Evolutionary conservation across 2,329 filamentous ascomycete species (phyloP).

Genomic region (Coniochaeta sp.): DNA sequence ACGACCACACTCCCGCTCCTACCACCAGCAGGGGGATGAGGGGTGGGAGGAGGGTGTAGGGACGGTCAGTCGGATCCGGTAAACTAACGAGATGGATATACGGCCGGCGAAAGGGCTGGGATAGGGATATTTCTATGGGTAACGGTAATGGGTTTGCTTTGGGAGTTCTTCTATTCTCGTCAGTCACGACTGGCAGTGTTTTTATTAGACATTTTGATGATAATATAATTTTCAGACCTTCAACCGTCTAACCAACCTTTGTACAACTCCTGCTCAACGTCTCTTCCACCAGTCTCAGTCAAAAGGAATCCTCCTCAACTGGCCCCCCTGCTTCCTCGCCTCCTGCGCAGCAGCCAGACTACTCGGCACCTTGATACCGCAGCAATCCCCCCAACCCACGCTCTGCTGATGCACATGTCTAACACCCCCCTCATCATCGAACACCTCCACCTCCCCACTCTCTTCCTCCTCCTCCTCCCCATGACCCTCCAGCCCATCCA

Average conservation of each 20-base stretch:
- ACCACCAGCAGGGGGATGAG: too few species aligned
- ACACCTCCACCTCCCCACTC: constrained; percentile 54
- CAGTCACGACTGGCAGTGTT: neutral
- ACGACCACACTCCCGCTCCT: too few species aligned
- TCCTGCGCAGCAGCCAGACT: constrained; percentile 87
- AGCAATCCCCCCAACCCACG: constrained; percentile 84
- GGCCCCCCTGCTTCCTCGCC: constrained; percentile 62
- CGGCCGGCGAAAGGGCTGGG: neutral
- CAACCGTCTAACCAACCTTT: neutral
- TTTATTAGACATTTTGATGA: neutral
- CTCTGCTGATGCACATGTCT: constrained; percentile 64
- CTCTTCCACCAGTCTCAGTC: too few species aligned
- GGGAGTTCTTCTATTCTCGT: neutral
- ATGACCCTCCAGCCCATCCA: constrained; percentile 31
- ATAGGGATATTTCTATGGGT: neutral
- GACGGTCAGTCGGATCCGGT: too few species aligned
- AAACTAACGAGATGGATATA: constrained; percentile 1
- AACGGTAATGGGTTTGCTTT: neutral
- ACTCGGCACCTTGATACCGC: constrained; percentile 94
- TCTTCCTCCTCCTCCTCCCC: constrained; percentile 43
- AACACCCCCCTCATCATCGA: constrained; percentile 54
- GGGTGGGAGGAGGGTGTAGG: too few species aligned
- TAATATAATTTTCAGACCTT: neutral
- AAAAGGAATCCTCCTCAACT: constrained; percentile 71
- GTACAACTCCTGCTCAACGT: too few species aligned